These are phyloP conservation scores for Colletotrichum navitas DNA, from an alignment of 2,329 filamentous ascomycete species.

Conservation along the genomic window DNA sequence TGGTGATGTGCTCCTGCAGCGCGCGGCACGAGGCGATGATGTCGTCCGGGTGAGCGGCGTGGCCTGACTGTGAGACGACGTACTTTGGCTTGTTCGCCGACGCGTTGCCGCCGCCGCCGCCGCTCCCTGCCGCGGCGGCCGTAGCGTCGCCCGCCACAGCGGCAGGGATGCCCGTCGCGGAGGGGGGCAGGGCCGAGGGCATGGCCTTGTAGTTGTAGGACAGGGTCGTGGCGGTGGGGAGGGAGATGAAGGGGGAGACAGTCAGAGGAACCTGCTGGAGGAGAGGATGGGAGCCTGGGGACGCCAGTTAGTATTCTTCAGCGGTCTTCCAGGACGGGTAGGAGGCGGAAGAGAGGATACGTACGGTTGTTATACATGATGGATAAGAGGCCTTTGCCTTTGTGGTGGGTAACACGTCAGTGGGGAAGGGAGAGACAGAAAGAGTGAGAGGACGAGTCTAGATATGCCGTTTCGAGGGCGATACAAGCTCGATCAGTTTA, in stretches of 20 bases:
- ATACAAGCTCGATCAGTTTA: conserved; percentile 13
- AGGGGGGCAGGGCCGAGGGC: conserved; percentile 85
- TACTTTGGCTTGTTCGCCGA: conserved; percentile 70
- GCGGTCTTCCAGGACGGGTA: too few species aligned
- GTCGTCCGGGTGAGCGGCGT: conserved; percentile 87
- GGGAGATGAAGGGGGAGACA: conserved; percentile 92
- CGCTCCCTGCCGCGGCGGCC: background rate
- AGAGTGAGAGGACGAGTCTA: background rate
- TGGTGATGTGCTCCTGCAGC: conserved; percentile 80
- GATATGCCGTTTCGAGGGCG: conserved; percentile 8
- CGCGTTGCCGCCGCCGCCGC: conserved; percentile 40
- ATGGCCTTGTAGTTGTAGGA: conserved; percentile 96
- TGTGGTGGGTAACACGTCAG: background rate
- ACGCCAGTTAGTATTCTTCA: background rate
- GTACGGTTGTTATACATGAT: conserved; percentile 51
- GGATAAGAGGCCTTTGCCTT: background rate
- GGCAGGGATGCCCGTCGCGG: conserved; percentile 67
- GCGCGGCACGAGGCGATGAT: conserved; percentile 86
- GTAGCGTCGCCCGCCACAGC: conserved; percentile 51
- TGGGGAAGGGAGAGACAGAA: background rate
- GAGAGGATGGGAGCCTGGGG: conserved; percentile 82
- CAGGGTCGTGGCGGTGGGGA: conserved; percentile 89
- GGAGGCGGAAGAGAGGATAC: conserved; percentile 12
- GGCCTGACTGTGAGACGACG: conserved; percentile 81
- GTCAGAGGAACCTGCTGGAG: conserved; percentile 93